phyloP scores from a whole-genome alignment of 768 basidiomycete species.

The Lentinula edodes region DNA sequence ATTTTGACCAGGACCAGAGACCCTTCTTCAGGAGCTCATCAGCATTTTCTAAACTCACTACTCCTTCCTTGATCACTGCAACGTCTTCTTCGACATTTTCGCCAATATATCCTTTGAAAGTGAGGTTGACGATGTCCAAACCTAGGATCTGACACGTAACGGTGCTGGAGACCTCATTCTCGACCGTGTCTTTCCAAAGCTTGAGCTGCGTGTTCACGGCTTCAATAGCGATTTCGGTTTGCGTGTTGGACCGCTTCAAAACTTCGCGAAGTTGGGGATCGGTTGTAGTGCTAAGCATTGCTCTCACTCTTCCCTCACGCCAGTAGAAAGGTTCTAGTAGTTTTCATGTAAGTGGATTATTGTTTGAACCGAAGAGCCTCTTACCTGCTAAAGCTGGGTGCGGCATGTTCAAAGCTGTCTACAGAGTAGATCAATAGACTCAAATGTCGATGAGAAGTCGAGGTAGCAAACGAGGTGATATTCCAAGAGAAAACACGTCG shows the following conservation, averaged over 20 bases:
- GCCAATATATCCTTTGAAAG: neutral
- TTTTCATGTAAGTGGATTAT: neutral
- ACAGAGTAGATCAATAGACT: no score
- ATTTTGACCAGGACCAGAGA: neutral
- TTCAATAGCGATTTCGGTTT: neutral
- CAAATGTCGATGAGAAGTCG: no score
- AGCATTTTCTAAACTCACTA: neutral
- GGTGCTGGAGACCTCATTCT: neutral
- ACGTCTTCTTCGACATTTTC: neutral
- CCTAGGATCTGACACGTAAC: neutral
- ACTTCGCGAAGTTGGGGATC: neutral
- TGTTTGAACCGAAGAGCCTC: neutral
- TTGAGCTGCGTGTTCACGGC: neutral
- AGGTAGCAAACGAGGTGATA: no score
- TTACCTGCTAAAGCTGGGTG: no score
- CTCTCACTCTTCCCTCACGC: neutral
- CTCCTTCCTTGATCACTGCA: neutral
- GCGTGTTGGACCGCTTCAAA: neutral
- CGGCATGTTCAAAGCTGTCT: no score
- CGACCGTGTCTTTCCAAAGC: neutral
- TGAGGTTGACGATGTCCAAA: neutral
- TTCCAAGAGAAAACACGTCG: no score
- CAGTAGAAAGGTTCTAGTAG: conserved; percentile 1
- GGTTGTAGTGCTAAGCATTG: conserved; percentile 5
- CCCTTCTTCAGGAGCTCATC: neutral